Percentiles rank a stretch among this genome's conserved stretches.
Evolutionary conservation across 148 eudicot genomes (phyloP).

Genomic region (Nyssa sinensis): DNA sequence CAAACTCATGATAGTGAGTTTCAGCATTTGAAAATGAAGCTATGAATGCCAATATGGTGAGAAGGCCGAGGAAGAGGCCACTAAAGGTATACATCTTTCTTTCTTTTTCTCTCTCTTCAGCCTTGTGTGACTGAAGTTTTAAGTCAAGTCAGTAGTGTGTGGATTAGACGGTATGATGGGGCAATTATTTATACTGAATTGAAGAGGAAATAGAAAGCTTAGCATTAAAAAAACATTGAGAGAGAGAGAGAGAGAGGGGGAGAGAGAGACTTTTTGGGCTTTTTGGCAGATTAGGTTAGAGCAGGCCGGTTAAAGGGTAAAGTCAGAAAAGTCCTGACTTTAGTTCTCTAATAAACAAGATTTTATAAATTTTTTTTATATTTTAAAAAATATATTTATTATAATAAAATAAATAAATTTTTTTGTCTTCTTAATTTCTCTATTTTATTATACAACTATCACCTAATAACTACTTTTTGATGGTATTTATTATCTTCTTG

Average conservation of each 20-base stretch:
- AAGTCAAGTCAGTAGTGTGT: not conserved
- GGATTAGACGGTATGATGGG: not conserved
- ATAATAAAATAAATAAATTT: too few relatives aligned
- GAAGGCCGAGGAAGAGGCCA: constrained; percentile 32
- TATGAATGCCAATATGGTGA: constrained; percentile 28
- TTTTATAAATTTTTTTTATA: too few relatives aligned
- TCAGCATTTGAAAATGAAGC: constrained; percentile 51
- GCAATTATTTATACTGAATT: constrained; percentile 10
- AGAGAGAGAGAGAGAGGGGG: not conserved
- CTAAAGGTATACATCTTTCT: constrained; percentile 31
- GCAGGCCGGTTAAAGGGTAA: too few relatives aligned
- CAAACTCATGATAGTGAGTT: constrained; percentile 55
- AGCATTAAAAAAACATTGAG: too few relatives aligned
- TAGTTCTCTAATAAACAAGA: too few relatives aligned
- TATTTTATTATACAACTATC: too few relatives aligned
- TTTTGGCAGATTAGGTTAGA: constrained; percentile 32
- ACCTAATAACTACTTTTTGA: too few relatives aligned
- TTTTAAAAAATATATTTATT: too few relatives aligned
- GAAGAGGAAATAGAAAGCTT: too few relatives aligned
- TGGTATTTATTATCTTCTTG: too few relatives aligned
- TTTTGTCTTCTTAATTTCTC: too few relatives aligned
- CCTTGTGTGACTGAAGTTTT: not conserved
- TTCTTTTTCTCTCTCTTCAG: constrained; percentile 13
- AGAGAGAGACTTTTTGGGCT: not conserved
- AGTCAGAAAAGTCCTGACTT: too few relatives aligned